phyloP scores from a whole-genome alignment of 495 filamentous ascomycete genomes.

The Lasiosphaeriaceae sp. region DNA sequence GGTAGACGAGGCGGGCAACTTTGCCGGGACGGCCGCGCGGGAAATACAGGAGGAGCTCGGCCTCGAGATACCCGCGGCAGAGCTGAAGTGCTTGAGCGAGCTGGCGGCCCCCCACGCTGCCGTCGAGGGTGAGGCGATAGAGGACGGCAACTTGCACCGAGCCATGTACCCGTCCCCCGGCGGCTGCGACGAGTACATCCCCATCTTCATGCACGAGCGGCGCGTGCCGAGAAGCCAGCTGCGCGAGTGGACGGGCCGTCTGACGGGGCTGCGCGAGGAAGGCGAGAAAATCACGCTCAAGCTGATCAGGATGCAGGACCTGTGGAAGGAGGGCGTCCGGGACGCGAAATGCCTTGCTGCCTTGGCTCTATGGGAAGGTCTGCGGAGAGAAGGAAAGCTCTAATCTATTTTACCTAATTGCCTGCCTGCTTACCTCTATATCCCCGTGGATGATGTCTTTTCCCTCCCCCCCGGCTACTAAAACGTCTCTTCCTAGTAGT shows the following conservation, averaged over 20 bases:
- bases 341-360: conserved; percentile 80
- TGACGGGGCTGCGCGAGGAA: conserved; percentile 72
- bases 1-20: conserved; percentile 74
- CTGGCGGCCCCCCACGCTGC: conserved; percentile 59
- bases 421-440: background rate
- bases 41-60: conserved; percentile 84
- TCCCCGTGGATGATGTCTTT: conserved; percentile 1
- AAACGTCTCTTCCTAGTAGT: too few relatives aligned
- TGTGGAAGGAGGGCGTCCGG: conserved; percentile 72
- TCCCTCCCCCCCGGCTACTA: background rate
- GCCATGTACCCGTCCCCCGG: conserved; percentile 75
- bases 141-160: conserved; percentile 50
- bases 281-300: conserved; percentile 80
- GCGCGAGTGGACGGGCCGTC: conserved; percentile 64
- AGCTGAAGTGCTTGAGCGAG: conserved; percentile 54
- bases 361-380: conserved; percentile 69
- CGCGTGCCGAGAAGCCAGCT: conserved; percentile 60
- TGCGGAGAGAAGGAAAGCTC: conserved; percentile 63
- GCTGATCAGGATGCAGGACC: conserved; percentile 63
- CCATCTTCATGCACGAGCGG: conserved; percentile 71
- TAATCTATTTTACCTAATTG: conserved; percentile 25
- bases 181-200: conserved; percentile 81
- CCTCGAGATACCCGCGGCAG: conserved; percentile 42
- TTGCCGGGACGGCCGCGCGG: conserved; percentile 71
- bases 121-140: conserved; percentile 21